Conservation (phyloP, 148 eudicot genomes). For the Persicaria maculosa region DNA sequence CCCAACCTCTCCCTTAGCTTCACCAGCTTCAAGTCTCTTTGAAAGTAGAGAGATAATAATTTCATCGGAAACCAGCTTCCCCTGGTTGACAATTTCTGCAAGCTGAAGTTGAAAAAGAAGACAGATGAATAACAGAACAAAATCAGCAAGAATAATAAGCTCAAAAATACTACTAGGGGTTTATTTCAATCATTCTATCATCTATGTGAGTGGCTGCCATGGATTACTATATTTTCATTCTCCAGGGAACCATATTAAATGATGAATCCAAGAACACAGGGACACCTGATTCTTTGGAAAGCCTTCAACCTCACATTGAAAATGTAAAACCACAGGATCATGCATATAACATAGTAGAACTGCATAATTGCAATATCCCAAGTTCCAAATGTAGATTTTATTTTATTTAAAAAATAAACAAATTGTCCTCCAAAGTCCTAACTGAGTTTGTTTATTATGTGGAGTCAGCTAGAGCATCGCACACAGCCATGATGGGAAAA, state of each 20-base stretch:
- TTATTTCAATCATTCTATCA: not conserved
- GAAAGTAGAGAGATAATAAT: constrained; percentile 72
- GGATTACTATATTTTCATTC: not conserved
- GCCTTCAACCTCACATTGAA: too few species aligned
- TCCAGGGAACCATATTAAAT: not conserved
- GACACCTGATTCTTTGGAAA: too few species aligned
- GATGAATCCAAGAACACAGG: too few species aligned
- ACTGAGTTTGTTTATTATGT: too few species aligned
- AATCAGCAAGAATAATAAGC: not conserved
- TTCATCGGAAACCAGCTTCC: constrained; percentile 93
- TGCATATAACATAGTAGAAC: too few species aligned
- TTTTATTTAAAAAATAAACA: too few species aligned
- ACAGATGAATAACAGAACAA: not conserved
- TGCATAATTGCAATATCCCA: too few species aligned
- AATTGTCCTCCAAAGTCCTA: too few species aligned
- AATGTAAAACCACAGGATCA: too few species aligned
- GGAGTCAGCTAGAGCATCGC: too few species aligned
- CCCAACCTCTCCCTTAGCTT: constrained; percentile 83
- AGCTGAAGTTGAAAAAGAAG: constrained; percentile 39
- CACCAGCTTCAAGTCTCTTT: constrained; percentile 90
- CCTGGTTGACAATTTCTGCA: constrained; percentile 88
- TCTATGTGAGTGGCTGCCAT: not conserved
- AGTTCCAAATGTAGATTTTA: too few species aligned
- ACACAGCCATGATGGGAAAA: too few species aligned
- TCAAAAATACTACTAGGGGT: not conserved